Evolutionary conservation across 495 filamentous ascomycete species (phyloP).

Genomic region (Talaromyces nanjingensis): DNA sequence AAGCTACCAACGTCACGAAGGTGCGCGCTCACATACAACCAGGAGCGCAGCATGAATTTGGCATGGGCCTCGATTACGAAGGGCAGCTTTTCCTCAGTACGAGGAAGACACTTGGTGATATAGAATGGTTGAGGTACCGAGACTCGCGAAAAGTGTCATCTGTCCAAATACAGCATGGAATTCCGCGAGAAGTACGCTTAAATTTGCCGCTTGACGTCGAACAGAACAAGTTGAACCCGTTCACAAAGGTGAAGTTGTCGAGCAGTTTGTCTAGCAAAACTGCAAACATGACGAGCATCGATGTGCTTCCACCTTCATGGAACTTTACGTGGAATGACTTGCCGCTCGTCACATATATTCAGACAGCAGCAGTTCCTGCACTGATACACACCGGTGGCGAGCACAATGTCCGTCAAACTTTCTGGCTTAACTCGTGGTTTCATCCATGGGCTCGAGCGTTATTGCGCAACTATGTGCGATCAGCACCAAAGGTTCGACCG

Average conservation of each 20-base stretch:
- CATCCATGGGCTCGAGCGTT: constrained; percentile 45
- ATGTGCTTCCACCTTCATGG: constrained; percentile 29
- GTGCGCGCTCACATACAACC: constrained; percentile 28
- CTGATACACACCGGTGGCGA: constrained; percentile 45
- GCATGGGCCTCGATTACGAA: constrained; percentile 51
- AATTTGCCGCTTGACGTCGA: constrained; percentile 36
- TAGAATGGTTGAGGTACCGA: constrained; percentile 43
- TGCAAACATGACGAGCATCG: constrained; percentile 33
- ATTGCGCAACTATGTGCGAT: constrained; percentile 43
- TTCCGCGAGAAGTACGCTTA: constrained; percentile 36
- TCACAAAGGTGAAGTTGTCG: constrained; percentile 27
- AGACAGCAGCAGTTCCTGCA: constrained; percentile 40
- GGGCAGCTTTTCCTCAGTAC: constrained; percentile 49
- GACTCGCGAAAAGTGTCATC: constrained; percentile 34
- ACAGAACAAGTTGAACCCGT: constrained; percentile 29
- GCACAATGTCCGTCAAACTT: constrained; percentile 28
- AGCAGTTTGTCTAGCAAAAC: constrained; percentile 28
- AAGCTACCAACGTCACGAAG: constrained; percentile 41
- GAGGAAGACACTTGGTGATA: constrained; percentile 32
- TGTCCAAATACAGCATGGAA: constrained; percentile 32
- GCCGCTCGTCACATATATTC: constrained; percentile 48
- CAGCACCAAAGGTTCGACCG: constrained; percentile 30
- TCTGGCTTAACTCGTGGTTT: constrained; percentile 55
- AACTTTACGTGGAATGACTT: constrained; percentile 41
- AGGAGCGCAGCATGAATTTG: constrained; percentile 47